These are phyloP conservation scores for Yamadazyma dushanensis DNA, from an alignment of 1,139 yeast species.

Conservation along the genomic window DNA sequence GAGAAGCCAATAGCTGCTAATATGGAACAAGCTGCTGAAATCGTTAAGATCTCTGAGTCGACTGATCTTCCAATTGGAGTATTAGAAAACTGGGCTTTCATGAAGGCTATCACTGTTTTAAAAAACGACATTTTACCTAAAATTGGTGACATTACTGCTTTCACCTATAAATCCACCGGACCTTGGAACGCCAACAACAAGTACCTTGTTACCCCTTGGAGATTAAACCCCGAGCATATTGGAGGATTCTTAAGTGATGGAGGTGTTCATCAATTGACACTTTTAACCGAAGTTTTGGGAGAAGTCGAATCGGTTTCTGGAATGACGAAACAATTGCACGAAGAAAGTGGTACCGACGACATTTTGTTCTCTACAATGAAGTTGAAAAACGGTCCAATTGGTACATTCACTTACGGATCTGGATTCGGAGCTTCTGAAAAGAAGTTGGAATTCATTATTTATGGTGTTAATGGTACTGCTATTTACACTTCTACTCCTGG, in stretches of 20 bases:
- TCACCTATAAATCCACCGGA: conserved; percentile 80
- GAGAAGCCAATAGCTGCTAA: conserved; percentile 94
- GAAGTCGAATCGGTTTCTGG: conserved; percentile 68
- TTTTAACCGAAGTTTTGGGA: conserved; percentile 82
- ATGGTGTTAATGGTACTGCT: conserved; percentile 77
- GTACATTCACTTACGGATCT: conserved; percentile 87
- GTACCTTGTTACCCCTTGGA: conserved; percentile 77
- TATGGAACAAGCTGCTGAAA: conserved; percentile 72
- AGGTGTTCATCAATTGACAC: conserved; percentile 92
- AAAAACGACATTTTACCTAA: conserved; percentile 55
- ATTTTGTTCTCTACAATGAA: conserved; percentile 68
- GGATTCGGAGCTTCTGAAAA: conserved; percentile 86
- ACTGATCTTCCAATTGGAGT: conserved; percentile 69
- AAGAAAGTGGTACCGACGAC: conserved; percentile 80
- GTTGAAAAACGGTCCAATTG: conserved; percentile 66
- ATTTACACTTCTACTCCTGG: conserved; percentile 62
- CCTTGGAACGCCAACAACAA: conserved; percentile 66
- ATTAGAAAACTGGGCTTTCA: conserved; percentile 83
- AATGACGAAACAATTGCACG: conserved; percentile 70
- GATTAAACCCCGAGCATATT: conserved; percentile 83
- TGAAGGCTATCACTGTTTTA: conserved; percentile 54
- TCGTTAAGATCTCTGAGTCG: conserved; percentile 62
- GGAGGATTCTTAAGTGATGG: conserved; percentile 93
- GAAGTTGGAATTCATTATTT: conserved; percentile 61
- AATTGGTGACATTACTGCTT: conserved; percentile 76